Evolutionary conservation across 176 grass and related monocot species (phyloP).

Genomic region (Lolium rigidum): DNA sequence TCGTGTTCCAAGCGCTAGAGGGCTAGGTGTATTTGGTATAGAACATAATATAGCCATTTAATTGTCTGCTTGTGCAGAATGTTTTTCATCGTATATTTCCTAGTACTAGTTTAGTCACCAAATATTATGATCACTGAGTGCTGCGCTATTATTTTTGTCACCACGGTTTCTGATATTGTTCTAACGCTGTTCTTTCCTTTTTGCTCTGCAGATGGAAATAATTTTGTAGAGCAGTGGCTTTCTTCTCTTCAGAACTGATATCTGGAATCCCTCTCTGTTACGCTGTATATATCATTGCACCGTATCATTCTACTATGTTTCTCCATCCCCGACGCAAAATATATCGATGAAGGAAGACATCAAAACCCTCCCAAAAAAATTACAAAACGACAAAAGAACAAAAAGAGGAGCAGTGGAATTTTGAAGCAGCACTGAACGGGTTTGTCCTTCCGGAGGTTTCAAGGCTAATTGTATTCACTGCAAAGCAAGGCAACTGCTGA

Average conservation of each 20-base stretch:
- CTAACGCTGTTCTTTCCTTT: constrained; percentile 31
- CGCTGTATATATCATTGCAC: constrained; percentile 37
- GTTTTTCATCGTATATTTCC: background rate
- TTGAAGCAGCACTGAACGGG: constrained; percentile 52
- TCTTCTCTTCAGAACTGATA: constrained; percentile 62
- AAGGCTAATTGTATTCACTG: constrained; percentile 50
- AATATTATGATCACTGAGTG: background rate
- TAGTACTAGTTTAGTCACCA: background rate
- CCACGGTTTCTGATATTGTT: background rate
- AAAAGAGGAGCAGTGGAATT: constrained; percentile 52
- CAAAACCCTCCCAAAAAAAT: constrained; percentile 41
- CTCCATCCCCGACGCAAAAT: constrained; percentile 26
- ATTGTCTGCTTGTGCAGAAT: background rate
- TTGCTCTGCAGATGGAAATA: constrained; percentile 57
- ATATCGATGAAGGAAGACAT: constrained; percentile 66
- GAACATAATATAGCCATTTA: background rate
- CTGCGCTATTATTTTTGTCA: background rate
- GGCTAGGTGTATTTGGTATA: background rate
- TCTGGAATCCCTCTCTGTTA: constrained; percentile 20
- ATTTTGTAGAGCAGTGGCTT: constrained; percentile 75
- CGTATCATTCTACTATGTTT: constrained; percentile 31
- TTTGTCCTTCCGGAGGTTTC: constrained; percentile 62
- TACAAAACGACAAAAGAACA: background rate
- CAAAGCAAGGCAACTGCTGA: constrained; percentile 55
- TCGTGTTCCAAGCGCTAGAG: background rate